Percentiles rank a stretch among this genome's conserved stretches.
Conservation (phyloP, 345 rosid species). For the Microthlaspi erraticum region DNA sequence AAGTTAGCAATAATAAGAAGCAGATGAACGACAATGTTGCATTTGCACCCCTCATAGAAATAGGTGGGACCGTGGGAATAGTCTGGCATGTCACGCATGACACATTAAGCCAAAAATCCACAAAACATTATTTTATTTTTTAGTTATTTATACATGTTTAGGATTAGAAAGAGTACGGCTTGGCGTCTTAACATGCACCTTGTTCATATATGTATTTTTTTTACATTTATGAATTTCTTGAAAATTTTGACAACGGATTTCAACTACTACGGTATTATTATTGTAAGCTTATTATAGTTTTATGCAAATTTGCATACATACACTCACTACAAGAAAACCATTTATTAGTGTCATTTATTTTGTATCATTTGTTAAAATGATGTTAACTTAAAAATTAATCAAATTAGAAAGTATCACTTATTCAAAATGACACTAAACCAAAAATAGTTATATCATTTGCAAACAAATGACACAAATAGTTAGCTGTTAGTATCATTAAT, state of each 20-base stretch:
- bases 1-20: conserved; percentile 2
- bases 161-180: background rate
- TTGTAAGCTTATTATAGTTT: too few species aligned
- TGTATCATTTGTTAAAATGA: too few species aligned
- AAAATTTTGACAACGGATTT: background rate
- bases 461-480: too few species aligned
- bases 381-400: too few species aligned
- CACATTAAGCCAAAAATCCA: conserved; percentile 36
- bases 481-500: too few species aligned
- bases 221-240: background rate
- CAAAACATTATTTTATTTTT: background rate
- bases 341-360: too few species aligned
- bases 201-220: background rate
- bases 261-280: too few species aligned
- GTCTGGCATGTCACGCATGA: conserved; percentile 43
- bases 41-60: conserved; percentile 29
- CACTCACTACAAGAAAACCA: too few species aligned
- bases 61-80: conserved; percentile 45
- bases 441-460: too few species aligned
- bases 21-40: conserved; percentile 33
- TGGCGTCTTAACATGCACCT: conserved; percentile 21
- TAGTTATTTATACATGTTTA: background rate
- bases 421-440: too few species aligned
- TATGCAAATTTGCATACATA: too few species aligned
- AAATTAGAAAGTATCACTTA: too few species aligned